These are phyloP conservation scores for Haberlea rhodopensis DNA, from an alignment of 257 asterid genomes.

Conservation along the genomic window DNA sequence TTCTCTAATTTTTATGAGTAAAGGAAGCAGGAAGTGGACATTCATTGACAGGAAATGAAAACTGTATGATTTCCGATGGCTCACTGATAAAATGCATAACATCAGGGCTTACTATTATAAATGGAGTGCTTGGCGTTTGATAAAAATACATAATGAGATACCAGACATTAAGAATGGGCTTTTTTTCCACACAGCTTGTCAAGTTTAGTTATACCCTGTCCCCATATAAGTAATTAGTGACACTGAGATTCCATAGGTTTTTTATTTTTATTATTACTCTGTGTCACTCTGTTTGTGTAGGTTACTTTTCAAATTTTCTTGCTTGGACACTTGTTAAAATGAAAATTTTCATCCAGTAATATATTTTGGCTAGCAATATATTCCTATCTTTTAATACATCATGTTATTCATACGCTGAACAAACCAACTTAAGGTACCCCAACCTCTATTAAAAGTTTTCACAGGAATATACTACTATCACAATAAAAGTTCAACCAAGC, in stretches of 20 bases:
- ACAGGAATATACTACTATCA: neutral
- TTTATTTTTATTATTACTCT: neutral
- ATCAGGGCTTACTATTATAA: neutral
- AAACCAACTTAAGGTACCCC: neutral
- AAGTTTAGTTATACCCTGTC: neutral
- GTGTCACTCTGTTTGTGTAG: constrained; percentile 2
- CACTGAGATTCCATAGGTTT: neutral
- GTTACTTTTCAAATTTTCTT: neutral
- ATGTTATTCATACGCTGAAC: neutral
- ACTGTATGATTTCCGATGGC: neutral
- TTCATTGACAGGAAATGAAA: neutral
- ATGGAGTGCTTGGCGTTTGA: neutral
- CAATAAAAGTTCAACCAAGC: neutral
- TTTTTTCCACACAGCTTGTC: neutral
- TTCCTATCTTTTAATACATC: neutral
- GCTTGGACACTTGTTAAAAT: neutral
- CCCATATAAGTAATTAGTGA: neutral
- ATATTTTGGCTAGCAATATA: too few species aligned
- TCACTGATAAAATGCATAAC: neutral
- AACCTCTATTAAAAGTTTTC: neutral
- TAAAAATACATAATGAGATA: neutral
- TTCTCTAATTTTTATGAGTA: neutral
- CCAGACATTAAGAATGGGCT: neutral
- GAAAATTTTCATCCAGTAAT: neutral
- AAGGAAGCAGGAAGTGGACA: neutral